Base-by-base conservation (phyloP, 306 rosid genomes). In the Crataegus laevigata region DNA sequence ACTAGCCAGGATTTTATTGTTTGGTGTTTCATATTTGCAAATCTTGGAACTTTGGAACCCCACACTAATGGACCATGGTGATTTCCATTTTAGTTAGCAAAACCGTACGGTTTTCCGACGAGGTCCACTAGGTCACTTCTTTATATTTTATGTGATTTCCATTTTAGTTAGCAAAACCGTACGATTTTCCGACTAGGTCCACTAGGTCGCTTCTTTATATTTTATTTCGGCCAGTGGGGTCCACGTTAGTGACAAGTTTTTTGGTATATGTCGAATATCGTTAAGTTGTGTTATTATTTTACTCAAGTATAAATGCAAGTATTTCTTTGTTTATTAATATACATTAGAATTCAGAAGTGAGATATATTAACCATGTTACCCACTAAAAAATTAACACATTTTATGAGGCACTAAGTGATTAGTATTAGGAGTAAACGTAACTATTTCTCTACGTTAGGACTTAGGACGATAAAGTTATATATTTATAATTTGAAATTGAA, bases 111-210 rank as follows among this genome's bases (percentile, higher is more conserved):
- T 54, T 54, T 54, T 47, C 54, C 54, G 54, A 47, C 54, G 54
- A 47, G 54, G 54, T 47, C 54, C 54, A 47, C 54, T 47, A 47
- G 3, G 14, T 47, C 5, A 4, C 18, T 19, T 3, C 19, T 42
- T 68, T 81, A 63, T 15, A 15, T 47, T 47, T 47, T 47, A 47
- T 15, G n/a, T n/a, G n/a, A n/a, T n/a, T n/a, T n/a, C n/a, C n/a
- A n/a, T n/a, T n/a, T n/a, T n/a, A n/a, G n/a, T n/a, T n/a, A n/a
- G n/a, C n/a, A n/a, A n/a, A n/a, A n/a, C n/a, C n/a, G n/a, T n/a
- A n/a, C n/a, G n/a, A n/a, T n/a, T n/a, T n/a, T 69, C 77, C 79
- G 12, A 82, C 74, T 72, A 73, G 73, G 82, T 77, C 82, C 85
- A 82, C 82, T 82, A 22, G 30, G 18, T 74, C 79, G 69, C 52